These are phyloP conservation scores for Seminavis robusta DNA, from an alignment of 108 stramenopile species.

Conservation along the genomic window DNA sequence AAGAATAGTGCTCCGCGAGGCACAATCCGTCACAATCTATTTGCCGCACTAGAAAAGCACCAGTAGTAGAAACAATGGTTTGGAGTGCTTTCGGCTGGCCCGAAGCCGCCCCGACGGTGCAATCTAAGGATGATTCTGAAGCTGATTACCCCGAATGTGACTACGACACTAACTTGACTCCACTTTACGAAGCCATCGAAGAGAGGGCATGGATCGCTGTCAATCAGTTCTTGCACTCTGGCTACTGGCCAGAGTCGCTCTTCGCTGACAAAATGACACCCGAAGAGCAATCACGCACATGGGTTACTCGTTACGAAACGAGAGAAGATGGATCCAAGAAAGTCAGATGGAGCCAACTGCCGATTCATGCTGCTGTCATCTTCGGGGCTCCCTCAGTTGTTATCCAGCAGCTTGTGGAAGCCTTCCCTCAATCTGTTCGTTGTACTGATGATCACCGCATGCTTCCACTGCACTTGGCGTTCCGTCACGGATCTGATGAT, in stretches of 20 bases:
- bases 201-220: slow-evolving; percentile 48
- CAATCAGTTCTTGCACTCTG: slow-evolving; percentile 30
- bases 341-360: slow-evolving; percentile 50
- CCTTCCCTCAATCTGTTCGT: slow-evolving; percentile 39
- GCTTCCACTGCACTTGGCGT: slow-evolving; percentile 53
- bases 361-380: slow-evolving; percentile 54
- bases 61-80: no score
- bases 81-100: no score
- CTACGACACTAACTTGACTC: slow-evolving; percentile 67
- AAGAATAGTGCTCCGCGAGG: no score
- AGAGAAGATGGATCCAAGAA: slow-evolving; percentile 9
- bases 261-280: slow-evolving; percentile 24
- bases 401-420: slow-evolving; percentile 27
- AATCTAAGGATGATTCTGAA: no score
- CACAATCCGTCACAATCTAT: no score
- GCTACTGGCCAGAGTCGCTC: slow-evolving; percentile 22
- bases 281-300: slow-evolving; percentile 56
- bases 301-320: slow-evolving; percentile 73
- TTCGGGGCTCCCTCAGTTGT: slow-evolving; percentile 34
- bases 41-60: no score
- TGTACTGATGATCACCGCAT: slow-evolving; percentile 51
- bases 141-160: no score
- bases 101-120: no score
- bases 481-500: slow-evolving; percentile 32
- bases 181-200: slow-evolving; percentile 65